phyloP scores from a whole-genome alignment of 2,329 filamentous ascomycete species.

The Calonectria hongkongensis region DNA sequence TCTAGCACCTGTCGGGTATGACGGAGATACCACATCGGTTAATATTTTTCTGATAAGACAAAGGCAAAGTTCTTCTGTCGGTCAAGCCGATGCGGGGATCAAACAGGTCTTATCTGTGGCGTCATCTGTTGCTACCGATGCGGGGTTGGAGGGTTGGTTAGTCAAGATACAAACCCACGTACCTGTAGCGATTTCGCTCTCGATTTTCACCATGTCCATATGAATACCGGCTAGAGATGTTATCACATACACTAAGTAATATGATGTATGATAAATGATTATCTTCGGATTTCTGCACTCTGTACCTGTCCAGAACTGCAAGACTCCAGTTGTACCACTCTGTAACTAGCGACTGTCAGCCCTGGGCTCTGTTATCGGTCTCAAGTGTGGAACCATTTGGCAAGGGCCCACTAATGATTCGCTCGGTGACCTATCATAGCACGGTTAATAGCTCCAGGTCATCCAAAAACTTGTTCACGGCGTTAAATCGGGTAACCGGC shows the following conservation, averaged over 20 bases:
- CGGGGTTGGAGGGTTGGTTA: background rate
- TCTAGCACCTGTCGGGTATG: too few species aligned
- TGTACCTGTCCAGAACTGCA: too few species aligned
- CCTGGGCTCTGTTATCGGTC: background rate
- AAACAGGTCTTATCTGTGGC: constrained; percentile 21
- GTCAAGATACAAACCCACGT: too few species aligned
- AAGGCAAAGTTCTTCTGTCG: constrained; percentile 2
- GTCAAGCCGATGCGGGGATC: constrained; percentile 10
- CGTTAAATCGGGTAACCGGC: background rate
- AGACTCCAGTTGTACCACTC: too few species aligned
- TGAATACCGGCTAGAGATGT: too few species aligned
- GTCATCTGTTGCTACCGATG: background rate
- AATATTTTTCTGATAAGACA: background rate
- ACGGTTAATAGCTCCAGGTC: background rate
- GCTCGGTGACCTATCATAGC: background rate
- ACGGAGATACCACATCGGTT: background rate
- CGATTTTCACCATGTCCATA: background rate
- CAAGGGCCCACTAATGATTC: background rate
- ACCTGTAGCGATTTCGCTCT: background rate
- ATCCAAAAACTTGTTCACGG: background rate
- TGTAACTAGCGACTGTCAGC: too few species aligned
- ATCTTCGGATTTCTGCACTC: too few species aligned
- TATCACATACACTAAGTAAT: too few species aligned
- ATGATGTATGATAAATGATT: too few species aligned
- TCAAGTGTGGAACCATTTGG: constrained; percentile 2